A percentile compares a stretch with the other conserved stretches of the same genome.
Evolutionary conservation across 1,284 basidiomycete genomes (phyloP).

Genomic region (Leccinum pachyderme): DNA sequence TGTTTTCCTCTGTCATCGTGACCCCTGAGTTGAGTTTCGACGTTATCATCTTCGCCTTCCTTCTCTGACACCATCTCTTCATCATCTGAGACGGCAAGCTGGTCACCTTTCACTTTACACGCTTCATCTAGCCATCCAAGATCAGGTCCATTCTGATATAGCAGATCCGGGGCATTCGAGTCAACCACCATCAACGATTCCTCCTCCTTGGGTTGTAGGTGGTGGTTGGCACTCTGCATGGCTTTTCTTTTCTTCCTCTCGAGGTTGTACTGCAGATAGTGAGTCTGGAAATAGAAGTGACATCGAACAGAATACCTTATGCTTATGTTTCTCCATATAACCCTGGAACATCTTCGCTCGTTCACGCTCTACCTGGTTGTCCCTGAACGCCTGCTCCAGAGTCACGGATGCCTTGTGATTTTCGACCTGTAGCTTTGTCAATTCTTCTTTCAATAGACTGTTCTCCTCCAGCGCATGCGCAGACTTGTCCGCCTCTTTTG

Average conservation of each 20-base stretch:
- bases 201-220: conserved; percentile 19
- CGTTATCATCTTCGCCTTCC: conserved; percentile 26
- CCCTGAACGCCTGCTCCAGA: conserved; percentile 17
- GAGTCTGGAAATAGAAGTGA: neutral
- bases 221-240: conserved; percentile 14
- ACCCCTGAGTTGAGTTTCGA: conserved; percentile 8
- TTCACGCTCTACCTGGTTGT: conserved; percentile 16
- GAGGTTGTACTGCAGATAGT: conserved; percentile 18
- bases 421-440: conserved; percentile 23
- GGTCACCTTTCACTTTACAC: conserved; percentile 29
- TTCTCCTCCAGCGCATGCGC: conserved; percentile 14
- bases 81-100: conserved; percentile 16
- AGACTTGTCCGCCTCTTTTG: conserved; percentile 8
- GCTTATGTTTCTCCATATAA: conserved; percentile 19
- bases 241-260: conserved; percentile 32
- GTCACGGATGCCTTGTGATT: conserved; percentile 20
- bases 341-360: conserved; percentile 23
- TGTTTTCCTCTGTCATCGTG: conserved; percentile 3
- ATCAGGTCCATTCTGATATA: conserved; percentile 15
- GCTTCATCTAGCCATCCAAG: conserved; percentile 31
- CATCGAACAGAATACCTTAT: conserved; percentile 10
- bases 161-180: conserved; percentile 24
- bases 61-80: conserved; percentile 14
- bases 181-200: conserved; percentile 32
- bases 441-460: conserved; percentile 16